Evolutionary conservation across 345 rosid species (phyloP).

Genomic region (Lumnitzera littorea): DNA sequence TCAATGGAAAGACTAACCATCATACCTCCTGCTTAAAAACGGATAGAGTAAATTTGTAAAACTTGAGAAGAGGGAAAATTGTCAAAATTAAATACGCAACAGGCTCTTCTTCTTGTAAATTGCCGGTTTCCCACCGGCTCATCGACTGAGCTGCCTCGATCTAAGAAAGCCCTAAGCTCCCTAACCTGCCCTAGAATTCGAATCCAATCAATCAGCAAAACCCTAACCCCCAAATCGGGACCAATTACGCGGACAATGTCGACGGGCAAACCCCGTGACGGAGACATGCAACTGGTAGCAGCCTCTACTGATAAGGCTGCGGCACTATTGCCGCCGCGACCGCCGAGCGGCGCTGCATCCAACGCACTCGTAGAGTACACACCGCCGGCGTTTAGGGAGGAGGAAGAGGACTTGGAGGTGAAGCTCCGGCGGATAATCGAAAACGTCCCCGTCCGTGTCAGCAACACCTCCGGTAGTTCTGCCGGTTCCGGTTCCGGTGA

Average conservation of each 20-base stretch:
- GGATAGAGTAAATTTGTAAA: too few species aligned
- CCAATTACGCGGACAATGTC: conserved; percentile 33
- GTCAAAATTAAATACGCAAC: too few species aligned
- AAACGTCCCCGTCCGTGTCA: conserved; percentile 93
- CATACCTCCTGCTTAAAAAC: too few species aligned
- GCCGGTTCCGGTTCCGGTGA: conserved; percentile 98
- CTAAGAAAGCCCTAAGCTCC: too few species aligned
- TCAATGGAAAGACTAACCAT: too few species aligned
- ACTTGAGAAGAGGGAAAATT: too few species aligned
- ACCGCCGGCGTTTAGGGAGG: conserved; percentile 67
- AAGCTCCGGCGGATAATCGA: conserved; percentile 90
- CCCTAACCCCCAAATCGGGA: conserved; percentile 10
- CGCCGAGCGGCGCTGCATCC: conserved; percentile 21
- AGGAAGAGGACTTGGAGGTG: conserved; percentile 83
- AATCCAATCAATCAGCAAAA: not conserved
- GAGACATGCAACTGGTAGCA: conserved; percentile 40
- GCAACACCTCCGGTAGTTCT: conserved; percentile 93
- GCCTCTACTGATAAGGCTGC: conserved; percentile 33
- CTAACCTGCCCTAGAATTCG: not conserved
- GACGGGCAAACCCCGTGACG: conserved; percentile 38
- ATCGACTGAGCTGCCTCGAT: too few species aligned
- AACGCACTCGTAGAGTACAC: conserved; percentile 69
- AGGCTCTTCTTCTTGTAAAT: too few species aligned
- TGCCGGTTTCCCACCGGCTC: too few species aligned
- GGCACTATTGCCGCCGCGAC: conserved; percentile 29